A percentile compares a stretch with the other conserved stretches of the same genome.
phyloP scores from a whole-genome alignment of 768 basidiomycete species.

The Melanogaster broomeanus region DNA sequence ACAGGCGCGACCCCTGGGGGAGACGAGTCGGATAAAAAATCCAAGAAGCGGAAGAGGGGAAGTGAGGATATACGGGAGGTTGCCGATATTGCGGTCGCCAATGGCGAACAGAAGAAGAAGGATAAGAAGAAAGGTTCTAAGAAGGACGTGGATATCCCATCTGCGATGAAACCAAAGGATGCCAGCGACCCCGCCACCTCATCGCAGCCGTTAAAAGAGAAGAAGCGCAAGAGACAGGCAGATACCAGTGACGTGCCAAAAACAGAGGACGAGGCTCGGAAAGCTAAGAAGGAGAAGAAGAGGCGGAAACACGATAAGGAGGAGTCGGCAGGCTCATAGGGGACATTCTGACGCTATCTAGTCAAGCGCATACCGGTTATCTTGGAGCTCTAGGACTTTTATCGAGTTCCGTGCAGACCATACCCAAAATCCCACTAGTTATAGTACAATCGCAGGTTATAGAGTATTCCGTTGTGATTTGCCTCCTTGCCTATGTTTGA shows the following conservation, averaged over 20 bases:
- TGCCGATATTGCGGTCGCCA: conserved; percentile 5
- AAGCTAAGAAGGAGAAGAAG: conserved; percentile 37
- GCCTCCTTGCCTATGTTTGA: too few relatives aligned
- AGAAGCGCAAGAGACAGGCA: conserved; percentile 27
- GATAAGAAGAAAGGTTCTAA: conserved; percentile 27
- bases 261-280: conserved; percentile 24
- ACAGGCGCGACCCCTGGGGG: conserved; percentile 2
- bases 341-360: neutral
- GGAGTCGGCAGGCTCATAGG: conserved; percentile 3
- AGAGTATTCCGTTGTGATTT: too few relatives aligned
- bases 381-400: too few relatives aligned
- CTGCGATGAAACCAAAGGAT: conserved; percentile 15
- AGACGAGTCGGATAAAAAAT: conserved; percentile 16
- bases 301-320: conserved; percentile 25
- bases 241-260: conserved; percentile 10
- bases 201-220: conserved; percentile 14
- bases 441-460: too few relatives aligned
- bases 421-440: neutral
- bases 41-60: conserved; percentile 38
- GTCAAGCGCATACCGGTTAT: too few relatives aligned
- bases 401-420: too few relatives aligned
- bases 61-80: conserved; percentile 6
- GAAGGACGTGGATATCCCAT: conserved; percentile 7
- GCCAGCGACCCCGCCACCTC: conserved; percentile 4
- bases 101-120: conserved; percentile 23